Base-by-base conservation (phyloP, 495 filamentous ascomycete genomes). In the Trichocladium uniseriatum region DNA sequence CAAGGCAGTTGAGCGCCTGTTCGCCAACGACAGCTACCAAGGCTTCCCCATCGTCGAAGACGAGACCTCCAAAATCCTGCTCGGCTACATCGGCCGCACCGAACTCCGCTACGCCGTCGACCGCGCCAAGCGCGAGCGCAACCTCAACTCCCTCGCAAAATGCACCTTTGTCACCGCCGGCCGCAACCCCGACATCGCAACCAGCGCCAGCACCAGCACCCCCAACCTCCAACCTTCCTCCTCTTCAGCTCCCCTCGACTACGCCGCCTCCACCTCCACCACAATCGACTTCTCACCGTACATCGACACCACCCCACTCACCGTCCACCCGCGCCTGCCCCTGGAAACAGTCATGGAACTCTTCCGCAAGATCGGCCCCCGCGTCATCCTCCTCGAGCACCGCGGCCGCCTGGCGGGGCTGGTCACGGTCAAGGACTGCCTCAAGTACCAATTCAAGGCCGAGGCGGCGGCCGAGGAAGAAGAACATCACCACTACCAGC, bases 331-430 rank as follows among this genome's bases (percentile, higher is more conserved):
- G 0, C 83, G 88, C 1, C 79, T 96, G 6, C 87, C 91, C 0
- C 79, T 98, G 0, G 92, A 98, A 66, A 98, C 92, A 0, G 92
- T 95, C 38, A 96, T 97, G 89, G 92, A 98, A 63, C 79, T 97
- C 38, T 98, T 98, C 75, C 91, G 92, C 62, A 98, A 98, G 72
- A 90, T 98, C 67, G 92, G 94, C 0, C 92, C 92, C 2, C 81
- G 94, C 2, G 89, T 95, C 11, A 88, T 98, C 44, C 74, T 97
- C 14, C 86, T 97, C 37, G 94, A 98, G 63, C 83, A 95, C 60
- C 82, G 83, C 39, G 92, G 92, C 19, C 76, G 79, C 29, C 75
- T 98, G 3, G 76, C 74, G 0, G 92, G 92, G 2, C 73, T 97
- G 5, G 88, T 98, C 10, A 98, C 92, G 0, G 86, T 96, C 51